phyloP scores from a whole-genome alignment of 2,329 filamentous ascomycete species.

The Phoma sp. region DNA sequence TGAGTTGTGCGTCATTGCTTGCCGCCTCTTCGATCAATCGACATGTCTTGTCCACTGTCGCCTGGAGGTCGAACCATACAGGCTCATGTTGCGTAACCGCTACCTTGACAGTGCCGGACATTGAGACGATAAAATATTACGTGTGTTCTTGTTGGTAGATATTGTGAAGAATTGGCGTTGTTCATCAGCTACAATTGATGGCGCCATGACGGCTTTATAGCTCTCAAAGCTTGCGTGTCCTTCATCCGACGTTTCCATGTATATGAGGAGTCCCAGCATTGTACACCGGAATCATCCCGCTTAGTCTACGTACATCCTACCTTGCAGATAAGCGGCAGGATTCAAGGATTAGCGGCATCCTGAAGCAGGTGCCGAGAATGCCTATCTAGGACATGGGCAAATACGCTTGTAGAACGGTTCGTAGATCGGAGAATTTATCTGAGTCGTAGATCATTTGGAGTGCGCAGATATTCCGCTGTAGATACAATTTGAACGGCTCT shows the following conservation, averaged over 20 bases:
- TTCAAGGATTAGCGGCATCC: background rate
- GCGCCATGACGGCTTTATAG: background rate
- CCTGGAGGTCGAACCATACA: slow-evolving; percentile 66
- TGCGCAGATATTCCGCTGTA: slow-evolving; percentile 5
- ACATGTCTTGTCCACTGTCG: slow-evolving; percentile 64
- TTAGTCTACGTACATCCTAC: background rate
- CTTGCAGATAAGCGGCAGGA: slow-evolving; percentile 1
- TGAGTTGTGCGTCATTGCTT: slow-evolving; percentile 60
- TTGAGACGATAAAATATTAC: too few species aligned
- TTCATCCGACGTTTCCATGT: background rate
- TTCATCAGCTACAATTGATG: background rate
- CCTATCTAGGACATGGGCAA: background rate
- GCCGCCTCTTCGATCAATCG: slow-evolving; percentile 64
- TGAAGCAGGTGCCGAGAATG: background rate
- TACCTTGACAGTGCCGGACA: slow-evolving; percentile 37
- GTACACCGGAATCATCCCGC: background rate
- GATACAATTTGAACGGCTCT: background rate
- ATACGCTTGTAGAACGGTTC: background rate
- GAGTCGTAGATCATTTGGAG: background rate
- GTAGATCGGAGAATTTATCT: background rate
- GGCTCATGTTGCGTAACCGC: slow-evolving; percentile 67
- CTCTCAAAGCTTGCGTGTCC: background rate
- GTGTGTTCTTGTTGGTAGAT: background rate
- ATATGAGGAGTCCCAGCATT: background rate
- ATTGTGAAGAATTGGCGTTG: background rate